A percentile compares a stretch with the other conserved stretches of the same genome.
These are phyloP conservation scores for Phylloporus sp. DNA, from an alignment of 768 basidiomycete species.

Conservation along the genomic window DNA sequence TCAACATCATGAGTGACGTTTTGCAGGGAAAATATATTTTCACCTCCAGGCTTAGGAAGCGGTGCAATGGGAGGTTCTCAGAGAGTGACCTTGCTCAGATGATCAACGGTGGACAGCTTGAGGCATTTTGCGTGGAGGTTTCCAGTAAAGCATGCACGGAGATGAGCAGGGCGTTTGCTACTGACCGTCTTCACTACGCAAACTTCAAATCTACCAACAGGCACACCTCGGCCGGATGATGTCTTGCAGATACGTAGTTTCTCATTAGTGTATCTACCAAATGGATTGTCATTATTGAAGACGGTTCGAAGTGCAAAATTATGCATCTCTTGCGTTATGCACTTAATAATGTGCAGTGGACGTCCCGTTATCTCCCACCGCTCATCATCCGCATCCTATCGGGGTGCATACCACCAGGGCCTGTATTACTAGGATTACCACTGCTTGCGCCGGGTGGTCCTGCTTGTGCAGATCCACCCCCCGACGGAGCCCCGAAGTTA, in stretches of 20 bases:
- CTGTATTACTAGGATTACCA: slow-evolving; percentile 32
- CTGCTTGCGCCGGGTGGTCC: slow-evolving; percentile 38
- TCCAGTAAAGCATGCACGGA: slow-evolving; percentile 18
- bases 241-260: not conserved
- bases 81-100: slow-evolving; percentile 34
- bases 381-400: slow-evolving; percentile 82
- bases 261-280: not conserved
- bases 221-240: not conserved
- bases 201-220: not conserved
- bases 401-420: slow-evolving; percentile 77
- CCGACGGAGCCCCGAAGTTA: slow-evolving; percentile 38
- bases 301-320: not conserved
- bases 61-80: slow-evolving; percentile 31
- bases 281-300: not conserved
- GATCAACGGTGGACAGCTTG: slow-evolving; percentile 41
- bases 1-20: not conserved
- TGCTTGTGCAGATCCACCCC: slow-evolving; percentile 38
- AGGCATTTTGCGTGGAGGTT: slow-evolving; percentile 43
- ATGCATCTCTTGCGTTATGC: not conserved
- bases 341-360: not conserved
- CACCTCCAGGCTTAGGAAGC: slow-evolving; percentile 34
- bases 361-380: slow-evolving; percentile 15
- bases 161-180: slow-evolving; percentile 24
- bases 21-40: slow-evolving; percentile 31
- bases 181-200: slow-evolving; percentile 15